phyloP scores from a whole-genome alignment of 306 rosid genomes.

The Alnus rubra region DNA sequence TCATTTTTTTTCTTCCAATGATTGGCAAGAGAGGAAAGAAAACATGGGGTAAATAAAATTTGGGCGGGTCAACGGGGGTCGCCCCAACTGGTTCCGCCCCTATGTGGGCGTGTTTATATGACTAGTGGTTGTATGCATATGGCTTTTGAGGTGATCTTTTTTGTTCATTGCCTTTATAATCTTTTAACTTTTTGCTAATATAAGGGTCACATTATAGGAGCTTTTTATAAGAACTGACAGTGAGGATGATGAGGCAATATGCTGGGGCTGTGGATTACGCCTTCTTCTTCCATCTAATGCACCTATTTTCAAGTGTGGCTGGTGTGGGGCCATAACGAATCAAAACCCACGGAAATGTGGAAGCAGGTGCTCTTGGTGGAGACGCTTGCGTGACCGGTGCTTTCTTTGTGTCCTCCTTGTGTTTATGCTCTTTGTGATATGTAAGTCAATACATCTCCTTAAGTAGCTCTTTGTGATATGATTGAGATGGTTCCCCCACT shows the following conservation, averaged over 20 bases:
- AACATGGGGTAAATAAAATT: too few species aligned
- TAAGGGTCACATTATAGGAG: constrained; percentile 67
- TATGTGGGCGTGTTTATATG: background rate
- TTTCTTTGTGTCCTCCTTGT: constrained; percentile 57
- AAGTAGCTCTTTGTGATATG: background rate
- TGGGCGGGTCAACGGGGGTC: too few species aligned
- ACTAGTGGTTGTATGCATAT: background rate
- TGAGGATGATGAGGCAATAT: constrained; percentile 62
- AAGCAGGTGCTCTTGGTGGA: constrained; percentile 55
- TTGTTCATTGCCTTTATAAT: background rate
- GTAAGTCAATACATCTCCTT: constrained; percentile 51
- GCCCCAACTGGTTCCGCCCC: too few species aligned
- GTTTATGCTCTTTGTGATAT: constrained; percentile 76
- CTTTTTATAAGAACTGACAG: constrained; percentile 43
- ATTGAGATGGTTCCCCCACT: background rate
- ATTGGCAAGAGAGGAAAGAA: too few species aligned
- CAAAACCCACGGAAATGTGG: constrained; percentile 52
- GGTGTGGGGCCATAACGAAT: constrained; percentile 96
- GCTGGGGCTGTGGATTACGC: constrained; percentile 96
- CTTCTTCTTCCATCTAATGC: constrained; percentile 65
- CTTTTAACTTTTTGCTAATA: constrained; percentile 44
- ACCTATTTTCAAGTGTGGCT: constrained; percentile 83
- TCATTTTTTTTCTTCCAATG: too few species aligned
- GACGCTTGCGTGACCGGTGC: constrained; percentile 72
- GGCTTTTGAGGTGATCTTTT: background rate